phyloP scores from a whole-genome alignment of 306 rosid species.

The Dryas octopetala region DNA sequence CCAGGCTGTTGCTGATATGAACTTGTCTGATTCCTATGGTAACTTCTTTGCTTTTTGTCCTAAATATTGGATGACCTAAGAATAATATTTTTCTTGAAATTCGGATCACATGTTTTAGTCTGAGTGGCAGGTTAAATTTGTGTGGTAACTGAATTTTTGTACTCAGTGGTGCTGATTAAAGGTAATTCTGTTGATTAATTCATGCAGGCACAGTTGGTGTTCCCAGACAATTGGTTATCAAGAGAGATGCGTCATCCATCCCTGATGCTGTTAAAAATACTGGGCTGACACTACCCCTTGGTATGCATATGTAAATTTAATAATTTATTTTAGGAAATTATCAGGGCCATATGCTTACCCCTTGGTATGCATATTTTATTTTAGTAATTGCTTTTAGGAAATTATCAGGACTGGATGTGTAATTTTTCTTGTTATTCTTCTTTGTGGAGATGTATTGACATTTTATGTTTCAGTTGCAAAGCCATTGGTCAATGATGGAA shows the following conservation, averaged over 20 bases:
- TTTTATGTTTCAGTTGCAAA: slow-evolving; percentile 70
- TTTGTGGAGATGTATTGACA: slow-evolving; percentile 20
- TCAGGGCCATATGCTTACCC: slow-evolving; percentile 32
- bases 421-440: slow-evolving; percentile 1
- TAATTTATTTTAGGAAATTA: background rate
- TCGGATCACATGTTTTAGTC: background rate
- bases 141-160: slow-evolving; percentile 4
- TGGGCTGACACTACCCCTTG: slow-evolving; percentile 79
- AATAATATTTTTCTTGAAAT: slow-evolving; percentile 22
- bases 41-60: slow-evolving; percentile 20
- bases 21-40: slow-evolving; percentile 74
- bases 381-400: background rate
- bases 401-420: background rate
- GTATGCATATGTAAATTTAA: slow-evolving; percentile 41
- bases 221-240: slow-evolving; percentile 80
- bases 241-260: slow-evolving; percentile 78
- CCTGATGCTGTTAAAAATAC: slow-evolving; percentile 64
- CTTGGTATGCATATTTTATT: slow-evolving; percentile 52
- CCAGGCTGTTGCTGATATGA: slow-evolving; percentile 91
- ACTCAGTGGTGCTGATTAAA: slow-evolving; percentile 14
- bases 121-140: background rate
- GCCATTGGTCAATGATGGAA: slow-evolving; percentile 92
- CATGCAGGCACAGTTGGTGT: slow-evolving; percentile 71
- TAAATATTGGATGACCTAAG: background rate
- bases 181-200: slow-evolving; percentile 2